Conservation (phyloP, 495 filamentous ascomycete genomes). For the Penicillium fimorum region DNA sequence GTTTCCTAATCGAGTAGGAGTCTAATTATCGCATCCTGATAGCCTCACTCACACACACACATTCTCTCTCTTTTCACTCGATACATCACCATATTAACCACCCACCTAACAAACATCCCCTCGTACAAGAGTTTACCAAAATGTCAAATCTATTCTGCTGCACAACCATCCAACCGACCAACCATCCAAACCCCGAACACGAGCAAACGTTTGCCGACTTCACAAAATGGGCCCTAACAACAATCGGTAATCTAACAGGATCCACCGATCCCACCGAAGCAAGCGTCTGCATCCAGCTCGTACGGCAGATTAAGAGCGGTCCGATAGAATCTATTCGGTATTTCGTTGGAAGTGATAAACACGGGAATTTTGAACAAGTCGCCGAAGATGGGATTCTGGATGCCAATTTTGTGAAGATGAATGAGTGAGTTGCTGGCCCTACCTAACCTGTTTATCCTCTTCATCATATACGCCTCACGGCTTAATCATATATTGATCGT, state of each 20-base stretch:
- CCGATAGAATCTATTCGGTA: not conserved
- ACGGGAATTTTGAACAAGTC: not conserved
- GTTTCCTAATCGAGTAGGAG: not conserved
- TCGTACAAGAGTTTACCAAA: not conserved
- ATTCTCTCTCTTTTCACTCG: too few relatives aligned
- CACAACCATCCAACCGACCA: not conserved
- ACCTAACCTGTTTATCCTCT: too few relatives aligned
- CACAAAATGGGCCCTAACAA: not conserved
- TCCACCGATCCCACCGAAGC: not conserved
- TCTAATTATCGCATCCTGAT: slow-evolving; percentile 6
- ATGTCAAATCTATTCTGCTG: slow-evolving; percentile 2
- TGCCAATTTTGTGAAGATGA: not conserved
- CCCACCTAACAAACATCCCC: not conserved
- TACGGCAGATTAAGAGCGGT: not conserved
- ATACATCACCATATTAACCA: not conserved
- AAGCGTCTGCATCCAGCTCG: not conserved
- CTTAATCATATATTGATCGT: not conserved
- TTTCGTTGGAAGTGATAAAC: not conserved
- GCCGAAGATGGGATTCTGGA: not conserved
- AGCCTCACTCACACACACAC: not conserved
- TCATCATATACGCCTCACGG: too few relatives aligned
- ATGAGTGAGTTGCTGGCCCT: not conserved
- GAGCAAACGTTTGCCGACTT: not conserved
- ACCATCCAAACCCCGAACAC: not conserved
- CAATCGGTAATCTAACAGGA: not conserved